phyloP scores from a whole-genome alignment of 768 basidiomycete species.

The Tylopilus vinaceipallidus region DNA sequence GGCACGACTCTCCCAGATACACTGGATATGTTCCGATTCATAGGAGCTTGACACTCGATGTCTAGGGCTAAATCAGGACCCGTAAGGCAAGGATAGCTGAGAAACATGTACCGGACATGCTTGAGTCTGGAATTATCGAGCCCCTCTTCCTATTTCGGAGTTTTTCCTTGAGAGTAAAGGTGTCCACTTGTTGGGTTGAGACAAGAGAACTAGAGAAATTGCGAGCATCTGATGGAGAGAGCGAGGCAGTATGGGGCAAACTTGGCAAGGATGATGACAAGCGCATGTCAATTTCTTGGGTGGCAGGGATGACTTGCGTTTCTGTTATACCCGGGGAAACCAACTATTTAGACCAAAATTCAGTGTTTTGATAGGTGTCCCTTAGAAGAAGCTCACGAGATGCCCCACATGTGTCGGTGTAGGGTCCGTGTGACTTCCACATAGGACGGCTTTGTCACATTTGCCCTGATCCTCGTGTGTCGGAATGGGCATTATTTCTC shows the following conservation, averaged over 20 bases:
- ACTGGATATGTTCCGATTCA: not conserved
- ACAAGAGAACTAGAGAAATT: constrained; percentile 14
- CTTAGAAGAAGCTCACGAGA: constrained; percentile 41
- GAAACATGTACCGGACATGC: constrained; percentile 43
- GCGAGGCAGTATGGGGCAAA: constrained; percentile 9
- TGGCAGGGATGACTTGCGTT: constrained; percentile 46
- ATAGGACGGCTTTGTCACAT: constrained; percentile 29
- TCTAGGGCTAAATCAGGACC: constrained; percentile 20
- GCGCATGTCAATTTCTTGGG: constrained; percentile 29
- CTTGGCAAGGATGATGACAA: constrained; percentile 22
- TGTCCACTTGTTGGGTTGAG: constrained; percentile 35
- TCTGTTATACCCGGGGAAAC: constrained; percentile 39
- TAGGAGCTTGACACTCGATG: constrained; percentile 32
- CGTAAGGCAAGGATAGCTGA: constrained; percentile 35
- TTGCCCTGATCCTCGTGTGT: constrained; percentile 17
- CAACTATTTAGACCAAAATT: constrained; percentile 13
- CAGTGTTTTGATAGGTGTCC: not conserved
- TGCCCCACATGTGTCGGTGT: constrained; percentile 56
- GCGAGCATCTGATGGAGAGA: constrained; percentile 31
- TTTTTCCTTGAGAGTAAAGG: constrained; percentile 38
- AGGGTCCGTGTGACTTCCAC: constrained; percentile 47
- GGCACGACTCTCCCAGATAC: not conserved
- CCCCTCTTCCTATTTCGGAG: constrained; percentile 17
- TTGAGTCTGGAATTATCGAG: constrained; percentile 1
- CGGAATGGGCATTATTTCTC: constrained; percentile 49